Base-by-base conservation (phyloP, 805 yeast genomes). In the Saccharomycopsis sp. region DNA sequence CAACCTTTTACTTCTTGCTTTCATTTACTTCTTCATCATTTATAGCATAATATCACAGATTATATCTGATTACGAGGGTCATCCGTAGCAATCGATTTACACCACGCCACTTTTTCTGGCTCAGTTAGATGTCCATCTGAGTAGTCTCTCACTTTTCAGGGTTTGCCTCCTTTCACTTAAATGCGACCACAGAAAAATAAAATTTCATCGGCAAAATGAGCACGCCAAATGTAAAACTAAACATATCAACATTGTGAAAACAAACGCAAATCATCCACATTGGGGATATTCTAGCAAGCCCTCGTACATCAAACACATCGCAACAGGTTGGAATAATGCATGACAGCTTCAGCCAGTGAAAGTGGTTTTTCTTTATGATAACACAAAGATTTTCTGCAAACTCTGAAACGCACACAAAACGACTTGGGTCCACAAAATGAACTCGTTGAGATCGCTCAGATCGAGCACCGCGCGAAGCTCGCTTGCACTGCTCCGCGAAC, bases 401-500 rank as follows among this genome's bases (percentile, higher is more conserved):
- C 37, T 29, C 37, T 29, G 5, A 29, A 29, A 7, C 37, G 12
- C 37, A 29, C 37, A 29, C 12, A 29, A 29, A 12, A 29, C 37
- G 48, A 3, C 15, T 29, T 34, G 24, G 47, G 34, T 37, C 46
- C 24, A 41, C 34, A 16, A 21, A 51, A 57, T 57, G 60, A 46
- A 51, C 52, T 29, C 37, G 37, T 48, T 40, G 16, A 46, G 62
- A 34, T 18, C 53, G 12, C 37, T 59, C 2, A 34, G 62, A 40
- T 59, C 62, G 23, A 46, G 55, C 16, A 51, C 57, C 8, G 41
- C 54, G 14, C 57, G 46, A 52, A 40, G 37, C 18, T 56, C 62
- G 3, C 57, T 59, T 57, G 55, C 57, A 3, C 60, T 46, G 24
- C 44, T 59, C 2, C 47, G 51, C 37, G 62, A 59, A 14, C 57